These are phyloP conservation scores for Stevia rebaudiana DNA, from an alignment of 140 eudicot species.

Conservation along the genomic window DNA sequence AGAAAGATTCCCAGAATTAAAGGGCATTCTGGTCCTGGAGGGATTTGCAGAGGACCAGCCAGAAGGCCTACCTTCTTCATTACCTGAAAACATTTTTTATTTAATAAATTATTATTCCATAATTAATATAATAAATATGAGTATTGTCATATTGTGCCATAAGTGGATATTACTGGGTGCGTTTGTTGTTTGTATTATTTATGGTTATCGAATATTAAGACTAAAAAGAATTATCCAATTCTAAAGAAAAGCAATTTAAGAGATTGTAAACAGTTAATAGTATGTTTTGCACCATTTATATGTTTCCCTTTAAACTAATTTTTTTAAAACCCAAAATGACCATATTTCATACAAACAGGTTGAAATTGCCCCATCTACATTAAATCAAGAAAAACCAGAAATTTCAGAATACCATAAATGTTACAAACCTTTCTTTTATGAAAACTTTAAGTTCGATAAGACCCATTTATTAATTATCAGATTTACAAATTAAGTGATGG, in stretches of 20 bases:
- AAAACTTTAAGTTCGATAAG: neutral
- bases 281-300: neutral
- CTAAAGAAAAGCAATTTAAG: neutral
- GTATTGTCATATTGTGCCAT: too few relatives aligned
- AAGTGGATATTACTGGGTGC: too few relatives aligned
- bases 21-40: constrained; percentile 48
- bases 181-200: too few relatives aligned
- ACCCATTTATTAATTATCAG: neutral
- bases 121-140: neutral
- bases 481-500: neutral
- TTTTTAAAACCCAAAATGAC: neutral
- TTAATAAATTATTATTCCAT: too few relatives aligned
- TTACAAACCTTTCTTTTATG: neutral
- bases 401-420: neutral
- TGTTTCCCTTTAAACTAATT: neutral
- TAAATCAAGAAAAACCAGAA: neutral
- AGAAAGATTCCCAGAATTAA: constrained; percentile 53
- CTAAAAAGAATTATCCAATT: neutral
- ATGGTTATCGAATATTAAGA: too few relatives aligned
- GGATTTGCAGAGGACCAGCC: constrained; percentile 65
- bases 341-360: neutral
- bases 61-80: constrained; percentile 55
- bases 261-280: neutral
- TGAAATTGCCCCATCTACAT: neutral
- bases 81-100: constrained; percentile 39